These are phyloP conservation scores for Neurospora sp. DNA, from an alignment of 2,329 filamentous ascomycete genomes.

Conservation along the genomic window DNA sequence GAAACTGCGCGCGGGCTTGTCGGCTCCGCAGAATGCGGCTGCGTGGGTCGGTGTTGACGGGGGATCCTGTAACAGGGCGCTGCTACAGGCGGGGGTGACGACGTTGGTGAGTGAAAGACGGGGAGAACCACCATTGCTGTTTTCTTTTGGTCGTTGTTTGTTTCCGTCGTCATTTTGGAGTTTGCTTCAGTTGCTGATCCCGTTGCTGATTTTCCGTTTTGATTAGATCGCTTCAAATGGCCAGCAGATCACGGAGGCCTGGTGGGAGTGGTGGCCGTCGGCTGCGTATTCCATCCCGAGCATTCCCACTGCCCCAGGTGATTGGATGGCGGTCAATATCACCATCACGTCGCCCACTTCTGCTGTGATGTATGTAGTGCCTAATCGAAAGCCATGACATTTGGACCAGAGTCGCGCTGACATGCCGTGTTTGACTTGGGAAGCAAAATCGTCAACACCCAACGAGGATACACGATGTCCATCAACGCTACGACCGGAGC, in stretches of 20 bases:
- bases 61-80: slow-evolving; percentile 17
- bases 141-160: too few relatives aligned
- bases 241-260: slow-evolving; percentile 18
- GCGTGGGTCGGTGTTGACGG: slow-evolving; percentile 25
- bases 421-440: background rate
- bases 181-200: background rate
- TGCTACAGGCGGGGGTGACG: slow-evolving; percentile 23
- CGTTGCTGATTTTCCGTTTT: background rate
- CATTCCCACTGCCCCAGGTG: slow-evolving; percentile 20
- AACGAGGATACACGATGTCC: slow-evolving; percentile 10
- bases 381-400: background rate
- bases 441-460: slow-evolving; percentile 13
- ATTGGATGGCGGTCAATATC: slow-evolving; percentile 20
- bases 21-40: slow-evolving; percentile 18
- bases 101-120: slow-evolving; percentile 13
- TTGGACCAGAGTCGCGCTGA: background rate
- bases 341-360: slow-evolving; percentile 12
- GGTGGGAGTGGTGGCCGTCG: slow-evolving; percentile 25
- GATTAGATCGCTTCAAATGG: slow-evolving; percentile 18
- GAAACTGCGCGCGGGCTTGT: slow-evolving; percentile 10
- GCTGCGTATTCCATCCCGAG: slow-evolving; percentile 19
- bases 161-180: background rate
- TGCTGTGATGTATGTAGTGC: slow-evolving; percentile 14
- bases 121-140: background rate
- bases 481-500: slow-evolving; percentile 17